phyloP scores from a whole-genome alignment of 78 protist genomes.

The Dictyostelium discoideum region DNA sequence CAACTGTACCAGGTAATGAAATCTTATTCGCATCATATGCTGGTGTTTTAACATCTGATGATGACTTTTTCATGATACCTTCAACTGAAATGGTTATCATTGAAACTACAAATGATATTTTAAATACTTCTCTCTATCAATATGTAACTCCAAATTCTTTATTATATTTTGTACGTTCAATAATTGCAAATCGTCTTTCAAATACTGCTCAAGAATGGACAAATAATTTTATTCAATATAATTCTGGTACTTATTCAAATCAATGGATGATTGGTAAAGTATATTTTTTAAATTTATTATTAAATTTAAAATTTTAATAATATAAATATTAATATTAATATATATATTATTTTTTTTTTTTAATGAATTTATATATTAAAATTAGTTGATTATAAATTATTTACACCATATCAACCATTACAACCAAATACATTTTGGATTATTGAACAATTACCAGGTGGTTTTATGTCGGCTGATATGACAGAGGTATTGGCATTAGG shows the following conservation, averaged over 20 bases:
- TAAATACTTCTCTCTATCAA: slow-evolving; percentile 56
- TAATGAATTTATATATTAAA: neutral
- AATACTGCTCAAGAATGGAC: slow-evolving; percentile 83
- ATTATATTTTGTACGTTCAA: slow-evolving; percentile 77
- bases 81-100: slow-evolving; percentile 39
- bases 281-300: neutral
- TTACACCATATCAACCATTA: slow-evolving; percentile 61
- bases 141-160: slow-evolving; percentile 49
- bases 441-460: slow-evolving; percentile 63
- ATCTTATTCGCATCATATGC: slow-evolving; percentile 31
- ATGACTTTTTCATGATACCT: slow-evolving; percentile 52
- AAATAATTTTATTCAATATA: slow-evolving; percentile 24
- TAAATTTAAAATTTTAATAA: neutral
- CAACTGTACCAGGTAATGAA: neutral
- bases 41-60: slow-evolving; percentile 50
- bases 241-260: slow-evolving; percentile 93
- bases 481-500: slow-evolving; percentile 27
- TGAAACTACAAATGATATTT: slow-evolving; percentile 82
- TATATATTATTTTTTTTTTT: neutral
- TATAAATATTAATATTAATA: neutral
- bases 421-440: slow-evolving; percentile 38
- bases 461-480: neutral
- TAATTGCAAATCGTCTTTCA: slow-evolving; percentile 83
- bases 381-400: slow-evolving; percentile 58
- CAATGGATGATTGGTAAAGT: slow-evolving; percentile 84